Evolutionary conservation across 768 basidiomycete genomes (phyloP).

Genomic region (Tulasnella sp.): DNA sequence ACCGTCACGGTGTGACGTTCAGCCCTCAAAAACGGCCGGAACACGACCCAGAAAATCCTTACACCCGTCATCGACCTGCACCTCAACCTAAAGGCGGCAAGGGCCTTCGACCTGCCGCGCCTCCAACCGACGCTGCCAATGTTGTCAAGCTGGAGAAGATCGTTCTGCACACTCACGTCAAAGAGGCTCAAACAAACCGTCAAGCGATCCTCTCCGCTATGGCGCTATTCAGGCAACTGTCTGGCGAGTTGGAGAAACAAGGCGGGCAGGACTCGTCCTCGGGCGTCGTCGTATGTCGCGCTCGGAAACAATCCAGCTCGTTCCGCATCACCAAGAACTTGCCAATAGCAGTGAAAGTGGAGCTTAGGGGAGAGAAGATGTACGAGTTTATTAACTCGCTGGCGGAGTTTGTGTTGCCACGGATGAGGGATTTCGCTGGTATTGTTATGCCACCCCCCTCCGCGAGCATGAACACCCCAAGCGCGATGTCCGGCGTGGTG

Average conservation of each 20-base stretch:
- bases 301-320: slow-evolving; percentile 65
- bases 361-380: slow-evolving; percentile 87
- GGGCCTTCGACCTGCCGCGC: slow-evolving; percentile 51
- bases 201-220: slow-evolving; percentile 74
- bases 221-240: slow-evolving; percentile 81
- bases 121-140: slow-evolving; percentile 62
- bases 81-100: slow-evolving; percentile 63
- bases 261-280: slow-evolving; percentile 65
- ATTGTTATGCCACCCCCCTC: slow-evolving; percentile 72
- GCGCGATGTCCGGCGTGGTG: slow-evolving; percentile 81
- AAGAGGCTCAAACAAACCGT: slow-evolving; percentile 69
- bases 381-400: slow-evolving; percentile 88
- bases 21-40: slow-evolving; percentile 41
- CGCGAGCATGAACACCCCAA: slow-evolving; percentile 65
- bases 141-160: slow-evolving; percentile 78
- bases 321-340: slow-evolving; percentile 78
- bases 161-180: slow-evolving; percentile 80
- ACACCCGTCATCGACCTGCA: slow-evolving; percentile 72
- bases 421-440: slow-evolving; percentile 86
- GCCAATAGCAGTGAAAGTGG: slow-evolving; percentile 85
- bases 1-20: slow-evolving; percentile 54
- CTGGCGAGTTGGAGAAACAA: slow-evolving; percentile 71
- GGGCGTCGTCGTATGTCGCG: slow-evolving; percentile 74
- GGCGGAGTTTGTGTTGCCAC: slow-evolving; percentile 91
- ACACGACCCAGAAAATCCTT: slow-evolving; percentile 66